Base-by-base conservation (phyloP, 2,329 filamentous ascomycete species). In the Fonsecaea monophora region DNA sequence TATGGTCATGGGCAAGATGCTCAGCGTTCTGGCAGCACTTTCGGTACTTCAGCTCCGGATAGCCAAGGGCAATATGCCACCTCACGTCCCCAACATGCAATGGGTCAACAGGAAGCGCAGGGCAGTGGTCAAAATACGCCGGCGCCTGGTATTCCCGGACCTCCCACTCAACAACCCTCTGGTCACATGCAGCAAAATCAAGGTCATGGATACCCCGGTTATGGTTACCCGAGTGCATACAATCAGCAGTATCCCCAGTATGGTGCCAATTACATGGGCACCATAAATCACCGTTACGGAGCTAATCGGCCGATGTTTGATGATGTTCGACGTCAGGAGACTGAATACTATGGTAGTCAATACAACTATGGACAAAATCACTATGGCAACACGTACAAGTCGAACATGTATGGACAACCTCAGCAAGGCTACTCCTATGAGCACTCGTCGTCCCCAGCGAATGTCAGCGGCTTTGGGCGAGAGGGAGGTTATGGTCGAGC, bases 111-210 rank as follows among this genome's bases (percentile, higher is more conserved):
- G 67, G 83, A 87, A 69, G 92, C 96, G 63, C 91, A 93, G 75
- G 92, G 90, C 82, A 97, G 92, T 77, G 94, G 93, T 53, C 90
- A 95, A 78, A 94, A 90, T 74, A 97, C 94, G 2, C 94, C 94
- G 40, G 95, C 96, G 81, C 93, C 94, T 34, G 85, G 89, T 48
- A 78, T 87, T 67, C 84, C 84, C 66, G 82, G 79, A 60, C 84
- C 85, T 66, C 84, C 86, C 66, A 56, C 54, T 30, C 69, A 70
- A 56, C 65, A 56, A 34, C 59, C 35, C n/a, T 60, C 69, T 38
- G 60, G 64, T n/a, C 66, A 65, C 45, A 82, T 85, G 68, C 84
- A 84, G 57, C 82, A 82, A 65, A 77, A 76, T 15, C 84, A 87
- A 71, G 76, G 77, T 64, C 79, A 68, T n/a, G 85, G 81, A 70